Base-by-base conservation (phyloP, 352 stramenopile genomes). In the Globisporangium radiosum region DNA sequence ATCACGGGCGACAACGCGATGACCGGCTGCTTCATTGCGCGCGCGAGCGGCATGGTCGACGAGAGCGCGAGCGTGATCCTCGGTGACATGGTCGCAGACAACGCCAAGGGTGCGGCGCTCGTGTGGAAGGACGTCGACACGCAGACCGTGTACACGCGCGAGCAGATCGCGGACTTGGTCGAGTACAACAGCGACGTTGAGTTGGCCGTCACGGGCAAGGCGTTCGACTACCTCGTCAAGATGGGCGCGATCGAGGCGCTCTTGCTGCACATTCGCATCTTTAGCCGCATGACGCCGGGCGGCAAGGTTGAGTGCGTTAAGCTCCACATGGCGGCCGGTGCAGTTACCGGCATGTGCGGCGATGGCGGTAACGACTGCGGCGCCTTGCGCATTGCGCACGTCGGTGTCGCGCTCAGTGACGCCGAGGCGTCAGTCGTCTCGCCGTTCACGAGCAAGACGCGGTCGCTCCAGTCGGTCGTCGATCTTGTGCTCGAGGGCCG, bases 361-460 rank as follows among this genome's bases (percentile, higher is more conserved):
- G 85, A 94, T 52, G 85, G 85, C 47, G 88, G 88, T 11, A 98
- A 98, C 63, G 91, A 98, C 60, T 97, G 88, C 61, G 91, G 91
- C 57, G 90, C 90, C 37, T 67, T 98, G 13, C 91, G 90, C 65
- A 87, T 92, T 38, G 90, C 91, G 13, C 90, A 97, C 71, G 87
- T 96, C 15, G 90, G 90, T 50, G 76, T 97, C 40, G 90, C 92
- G 13, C 71, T 98, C 19, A 97, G 87, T 47, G 82, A 95, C 58
- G 77, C 87, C 0, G 89, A 98, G 54, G 89, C 92, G 45, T 92
- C 77, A 45, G 75, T 96, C 1, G 86, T 96, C 59, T 82, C 86
- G 52, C 87, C 87, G 40, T 97, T 97, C 69, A 97, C 87, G n/a
- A 95, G 82, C 57, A 78, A 90, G 54, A 81, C 85, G 10, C 85